Base-by-base conservation (phyloP, 306 rosid species). In the Dalbergia cochinchinensis region DNA sequence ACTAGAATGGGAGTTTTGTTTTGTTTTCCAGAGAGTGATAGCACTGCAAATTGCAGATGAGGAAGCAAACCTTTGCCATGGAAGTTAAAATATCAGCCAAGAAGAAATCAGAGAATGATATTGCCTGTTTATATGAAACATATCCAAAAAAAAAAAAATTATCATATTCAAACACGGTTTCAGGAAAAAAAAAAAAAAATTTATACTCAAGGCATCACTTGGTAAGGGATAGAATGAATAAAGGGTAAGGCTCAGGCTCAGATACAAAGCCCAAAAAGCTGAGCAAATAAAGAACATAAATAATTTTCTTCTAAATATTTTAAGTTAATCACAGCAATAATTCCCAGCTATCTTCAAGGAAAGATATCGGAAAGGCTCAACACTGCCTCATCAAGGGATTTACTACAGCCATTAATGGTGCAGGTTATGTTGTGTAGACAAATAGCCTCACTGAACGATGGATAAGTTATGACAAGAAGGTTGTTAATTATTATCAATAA, bases 11-110 rank as follows among this genome's bases (percentile, higher is more conserved):
- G 31, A 26, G 31, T 26, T 26, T 20, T 20, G 22, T 20, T 26
- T 26, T 63, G 74, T 31, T 60, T 71, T 79, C 62, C 69, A 39
- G 20, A 82, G 55, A 74, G 73, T 22, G 59, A 73, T 63, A 72
- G 70, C 45, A 54, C 33, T 65, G 57, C 60, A 76, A 13, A 44
- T 44, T 65, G 57, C 60, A 76, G 50, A 44, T 44, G 48, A 85
- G 64, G 66, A 68, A 59, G 51, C 85, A 72, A 64, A 95, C 99
- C 98, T 95, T 95, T 44, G 90, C 92, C 98, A 92, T 92, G 83
- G 99, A 95, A 26, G 99, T 95, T 83, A 95, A 82, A 75, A 95
- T 92, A 95, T 95, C 99, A 48, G 98, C 99, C 84, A 95, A 69
- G 84, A 95, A 95, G 86, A 95, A 95, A 83, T 95, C 99, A 44